Evolutionary conservation across 345 rosid genomes (phyloP).

Genomic region (Microcos paniculata): DNA sequence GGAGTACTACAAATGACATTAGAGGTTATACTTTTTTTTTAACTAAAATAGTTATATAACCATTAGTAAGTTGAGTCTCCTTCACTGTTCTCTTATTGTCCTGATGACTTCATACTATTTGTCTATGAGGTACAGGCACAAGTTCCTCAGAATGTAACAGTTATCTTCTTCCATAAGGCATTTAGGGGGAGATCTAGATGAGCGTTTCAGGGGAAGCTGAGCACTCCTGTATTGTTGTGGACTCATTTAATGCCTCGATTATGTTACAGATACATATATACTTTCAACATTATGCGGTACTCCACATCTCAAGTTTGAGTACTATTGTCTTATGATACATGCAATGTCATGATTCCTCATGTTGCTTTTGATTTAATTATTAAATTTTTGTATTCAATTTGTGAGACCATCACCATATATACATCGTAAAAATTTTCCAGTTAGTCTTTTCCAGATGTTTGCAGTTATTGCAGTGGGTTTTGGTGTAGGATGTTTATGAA

Average conservation of each 20-base stretch:
- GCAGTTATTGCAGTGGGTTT: background rate
- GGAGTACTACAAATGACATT: background rate
- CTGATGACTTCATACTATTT: background rate
- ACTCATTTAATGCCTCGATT: background rate
- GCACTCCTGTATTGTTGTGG: background rate
- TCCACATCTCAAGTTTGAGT: background rate
- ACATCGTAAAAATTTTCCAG: background rate
- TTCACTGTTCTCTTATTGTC: background rate
- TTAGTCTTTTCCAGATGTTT: background rate
- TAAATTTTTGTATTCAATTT: background rate
- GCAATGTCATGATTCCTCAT: background rate
- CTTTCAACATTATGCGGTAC: background rate
- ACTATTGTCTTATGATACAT: background rate
- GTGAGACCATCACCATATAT: background rate
- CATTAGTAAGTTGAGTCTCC: background rate
- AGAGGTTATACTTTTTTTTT: background rate
- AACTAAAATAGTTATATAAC: background rate
- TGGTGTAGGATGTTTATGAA: background rate
- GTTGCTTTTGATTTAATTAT: background rate
- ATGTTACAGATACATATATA: background rate
- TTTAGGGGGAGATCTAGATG: background rate
- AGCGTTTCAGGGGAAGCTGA: background rate
- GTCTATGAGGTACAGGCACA: background rate
- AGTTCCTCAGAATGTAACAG: background rate
- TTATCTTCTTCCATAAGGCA: constrained; percentile 1